Evolutionary conservation across 495 filamentous ascomycete genomes (phyloP).

Genomic region (Terfezia claveryi): DNA sequence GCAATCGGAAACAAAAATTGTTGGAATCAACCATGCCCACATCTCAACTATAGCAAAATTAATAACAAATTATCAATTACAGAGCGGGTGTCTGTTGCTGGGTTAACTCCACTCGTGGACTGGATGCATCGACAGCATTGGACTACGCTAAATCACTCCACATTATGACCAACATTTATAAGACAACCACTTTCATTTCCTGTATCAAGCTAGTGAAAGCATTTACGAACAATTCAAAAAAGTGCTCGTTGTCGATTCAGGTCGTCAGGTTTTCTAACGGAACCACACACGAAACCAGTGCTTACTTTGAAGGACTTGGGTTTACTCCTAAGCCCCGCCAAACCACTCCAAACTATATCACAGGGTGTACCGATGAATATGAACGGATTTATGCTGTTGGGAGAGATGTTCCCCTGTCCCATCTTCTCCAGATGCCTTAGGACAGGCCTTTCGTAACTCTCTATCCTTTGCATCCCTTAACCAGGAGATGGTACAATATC

Average conservation of each 20-base stretch:
- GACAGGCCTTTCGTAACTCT: conserved; percentile 46
- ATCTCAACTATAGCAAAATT: conserved; percentile 26
- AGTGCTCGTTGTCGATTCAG: conserved; percentile 59
- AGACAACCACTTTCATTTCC: conserved; percentile 57
- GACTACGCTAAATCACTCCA: conserved; percentile 42
- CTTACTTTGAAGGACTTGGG: conserved; percentile 64
- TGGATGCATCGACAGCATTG: conserved; percentile 67
- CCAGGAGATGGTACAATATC: conserved; percentile 47
- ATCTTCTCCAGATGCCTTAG: conserved; percentile 38
- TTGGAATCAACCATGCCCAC: conserved; percentile 28
- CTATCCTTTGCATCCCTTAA: conserved; percentile 31
- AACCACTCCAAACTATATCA: conserved; percentile 72
- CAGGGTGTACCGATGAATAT: conserved; percentile 61
- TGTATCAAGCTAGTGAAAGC: conserved; percentile 61
- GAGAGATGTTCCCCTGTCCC: conserved; percentile 39
- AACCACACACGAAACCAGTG: conserved; percentile 39
- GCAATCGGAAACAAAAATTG: conserved; percentile 61
- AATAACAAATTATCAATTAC: conserved; percentile 31
- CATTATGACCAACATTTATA: conserved; percentile 56
- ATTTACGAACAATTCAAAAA: conserved; percentile 81
- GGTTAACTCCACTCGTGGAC: conserved; percentile 69
- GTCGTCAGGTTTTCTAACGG: conserved; percentile 67
- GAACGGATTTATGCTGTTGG: conserved; percentile 56
- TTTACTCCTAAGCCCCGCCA: conserved; percentile 59
- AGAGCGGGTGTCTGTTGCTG: conserved; percentile 51